phyloP scores from a whole-genome alignment of 495 filamentous ascomycete genomes.

The Neurospora sp. region DNA sequence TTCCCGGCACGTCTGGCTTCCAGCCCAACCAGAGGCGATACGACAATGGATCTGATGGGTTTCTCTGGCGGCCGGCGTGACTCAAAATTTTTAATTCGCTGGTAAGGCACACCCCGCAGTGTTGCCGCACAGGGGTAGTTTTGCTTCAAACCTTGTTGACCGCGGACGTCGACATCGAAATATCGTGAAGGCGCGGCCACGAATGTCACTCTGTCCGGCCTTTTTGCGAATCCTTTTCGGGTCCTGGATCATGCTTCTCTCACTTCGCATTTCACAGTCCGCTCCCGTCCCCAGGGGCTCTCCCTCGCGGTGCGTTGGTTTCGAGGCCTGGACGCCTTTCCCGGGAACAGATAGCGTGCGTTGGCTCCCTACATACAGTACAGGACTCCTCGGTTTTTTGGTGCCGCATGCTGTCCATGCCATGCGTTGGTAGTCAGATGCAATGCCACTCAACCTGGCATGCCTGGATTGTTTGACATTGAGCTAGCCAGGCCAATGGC shows the following conservation, averaged over 20 bases:
- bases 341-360: not conserved
- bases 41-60: conserved; percentile 3
- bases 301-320: not conserved
- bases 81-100: conserved; percentile 5
- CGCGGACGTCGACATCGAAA: not conserved
- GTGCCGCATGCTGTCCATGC: not conserved
- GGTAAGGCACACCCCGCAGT: not conserved
- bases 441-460: not conserved
- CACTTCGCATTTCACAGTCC: not conserved
- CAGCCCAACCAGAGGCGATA: conserved; percentile 17
- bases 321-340: not conserved
- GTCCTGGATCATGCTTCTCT: not conserved
- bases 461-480: not conserved
- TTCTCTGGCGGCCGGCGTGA: conserved; percentile 5
- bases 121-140: not conserved
- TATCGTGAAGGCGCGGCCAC: not conserved
- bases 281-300: not conserved
- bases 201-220: not conserved
- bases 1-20: conserved; percentile 3
- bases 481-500: not conserved
- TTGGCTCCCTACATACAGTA: too few relatives aligned
- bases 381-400: not conserved
- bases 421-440: not conserved
- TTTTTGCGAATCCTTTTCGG: not conserved
- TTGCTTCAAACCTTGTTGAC: not conserved